Conservation (phyloP, 495 filamentous ascomycete species). For the Penicillium bialowiezense region DNA sequence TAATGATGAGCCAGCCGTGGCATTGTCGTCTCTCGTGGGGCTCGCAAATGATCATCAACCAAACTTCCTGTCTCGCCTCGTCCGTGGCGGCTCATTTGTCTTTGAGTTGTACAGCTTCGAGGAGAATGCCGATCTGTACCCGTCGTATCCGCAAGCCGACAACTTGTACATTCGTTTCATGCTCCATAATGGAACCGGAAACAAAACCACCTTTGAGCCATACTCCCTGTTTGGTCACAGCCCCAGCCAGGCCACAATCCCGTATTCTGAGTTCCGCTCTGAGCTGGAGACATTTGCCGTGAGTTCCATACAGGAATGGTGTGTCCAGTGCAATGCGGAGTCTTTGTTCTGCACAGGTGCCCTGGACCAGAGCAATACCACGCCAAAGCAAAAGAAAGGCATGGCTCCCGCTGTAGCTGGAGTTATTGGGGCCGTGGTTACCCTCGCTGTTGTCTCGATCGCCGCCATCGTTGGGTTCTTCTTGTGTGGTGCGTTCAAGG, state of each 20-base stretch:
- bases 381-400: slow-evolving; percentile 10
- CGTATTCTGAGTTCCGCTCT: slow-evolving; percentile 60
- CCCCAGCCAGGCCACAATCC: slow-evolving; percentile 47
- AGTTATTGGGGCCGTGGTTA: slow-evolving; percentile 50
- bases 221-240: slow-evolving; percentile 56
- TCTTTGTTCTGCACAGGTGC: slow-evolving; percentile 57
- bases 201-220: slow-evolving; percentile 14
- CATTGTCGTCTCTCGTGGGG: slow-evolving; percentile 68
- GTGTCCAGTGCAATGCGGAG: slow-evolving; percentile 59
- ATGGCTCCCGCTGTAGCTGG: slow-evolving; percentile 49
- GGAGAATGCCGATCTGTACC: slow-evolving; percentile 30
- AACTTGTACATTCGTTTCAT: slow-evolving; percentile 73
- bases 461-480: slow-evolving; percentile 32
- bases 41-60: slow-evolving; percentile 47
- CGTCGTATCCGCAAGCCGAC: slow-evolving; percentile 47
- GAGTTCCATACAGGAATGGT: slow-evolving; percentile 63
- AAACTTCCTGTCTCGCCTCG: slow-evolving; percentile 68
- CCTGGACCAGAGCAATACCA: slow-evolving; percentile 1
- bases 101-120: slow-evolving; percentile 72
- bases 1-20: slow-evolving; percentile 65
- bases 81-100: slow-evolving; percentile 64
- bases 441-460: slow-evolving; percentile 32
- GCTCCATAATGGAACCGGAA: slow-evolving; percentile 72
- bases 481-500: slow-evolving; percentile 38
- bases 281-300: slow-evolving; percentile 62